phyloP scores from a whole-genome alignment of 164 flowering plant species.

The Magnolia officinalis region DNA sequence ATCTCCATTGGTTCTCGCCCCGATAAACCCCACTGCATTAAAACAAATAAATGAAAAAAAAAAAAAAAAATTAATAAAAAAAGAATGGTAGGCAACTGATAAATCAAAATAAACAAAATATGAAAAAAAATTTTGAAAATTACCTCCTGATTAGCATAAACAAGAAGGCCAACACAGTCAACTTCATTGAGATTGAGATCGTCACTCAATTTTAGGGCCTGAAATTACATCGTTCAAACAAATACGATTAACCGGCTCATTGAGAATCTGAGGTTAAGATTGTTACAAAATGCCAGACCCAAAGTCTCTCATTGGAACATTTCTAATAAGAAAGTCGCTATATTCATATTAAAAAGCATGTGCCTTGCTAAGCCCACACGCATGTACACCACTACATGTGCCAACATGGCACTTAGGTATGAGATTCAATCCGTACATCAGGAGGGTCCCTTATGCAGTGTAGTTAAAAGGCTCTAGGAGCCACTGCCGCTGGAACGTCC shows the following conservation, averaged over 20 bases:
- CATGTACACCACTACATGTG: too few relatives aligned
- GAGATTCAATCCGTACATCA: too few relatives aligned
- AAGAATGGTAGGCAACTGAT: neutral
- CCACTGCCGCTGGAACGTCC: too few relatives aligned
- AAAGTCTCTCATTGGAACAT: neutral
- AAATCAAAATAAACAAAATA: neutral
- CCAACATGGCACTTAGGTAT: too few relatives aligned
- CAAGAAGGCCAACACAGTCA: constrained; percentile 75
- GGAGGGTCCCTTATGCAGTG: too few relatives aligned
- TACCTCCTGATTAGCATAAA: constrained; percentile 95
- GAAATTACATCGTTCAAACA: constrained; percentile 1
- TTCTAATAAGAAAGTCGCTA: neutral
- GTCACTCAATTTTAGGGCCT: constrained; percentile 90
- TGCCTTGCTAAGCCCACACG: neutral
- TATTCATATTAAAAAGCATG: neutral
- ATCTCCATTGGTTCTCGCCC: constrained; percentile 88
- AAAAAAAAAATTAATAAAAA: neutral
- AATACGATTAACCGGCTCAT: neutral
- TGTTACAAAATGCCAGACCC: neutral
- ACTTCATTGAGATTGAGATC: constrained; percentile 94
- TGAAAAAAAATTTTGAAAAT: neutral
- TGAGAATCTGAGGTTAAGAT: neutral
- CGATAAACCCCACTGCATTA: constrained; percentile 72
- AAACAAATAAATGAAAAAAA: neutral
- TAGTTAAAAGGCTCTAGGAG: too few relatives aligned